Evolutionary conservation across 495 filamentous ascomycete species (phyloP).

Genomic region (Neurospora pannonica): DNA sequence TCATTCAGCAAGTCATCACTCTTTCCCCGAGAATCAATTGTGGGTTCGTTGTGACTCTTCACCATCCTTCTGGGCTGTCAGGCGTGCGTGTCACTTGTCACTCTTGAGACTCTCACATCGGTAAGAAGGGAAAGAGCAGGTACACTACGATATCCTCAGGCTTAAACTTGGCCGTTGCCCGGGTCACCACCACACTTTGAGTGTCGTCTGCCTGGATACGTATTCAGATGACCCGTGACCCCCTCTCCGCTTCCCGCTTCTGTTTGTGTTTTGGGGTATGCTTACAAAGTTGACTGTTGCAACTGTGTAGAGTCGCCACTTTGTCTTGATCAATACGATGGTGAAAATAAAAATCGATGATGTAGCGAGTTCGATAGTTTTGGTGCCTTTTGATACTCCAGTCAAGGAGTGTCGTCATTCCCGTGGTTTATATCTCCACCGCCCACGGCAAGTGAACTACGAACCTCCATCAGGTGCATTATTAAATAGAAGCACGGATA

Average conservation of each 20-base stretch:
- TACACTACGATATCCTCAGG: not conserved
- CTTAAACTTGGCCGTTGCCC: not conserved
- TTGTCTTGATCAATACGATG: not conserved
- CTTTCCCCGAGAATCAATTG: not conserved
- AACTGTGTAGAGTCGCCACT: not conserved
- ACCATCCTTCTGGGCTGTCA: not conserved
- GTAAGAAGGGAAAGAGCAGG: not conserved
- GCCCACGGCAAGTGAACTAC: not conserved
- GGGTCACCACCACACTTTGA: not conserved
- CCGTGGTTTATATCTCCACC: not conserved
- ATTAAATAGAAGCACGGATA: not conserved
- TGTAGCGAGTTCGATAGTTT: not conserved
- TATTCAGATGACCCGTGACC: not conserved
- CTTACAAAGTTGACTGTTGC: not conserved
- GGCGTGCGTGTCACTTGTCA: not conserved
- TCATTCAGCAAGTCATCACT: constrained; percentile 1
- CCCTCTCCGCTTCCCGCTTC: not conserved
- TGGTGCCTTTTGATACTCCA: not conserved
- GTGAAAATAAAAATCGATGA: not conserved
- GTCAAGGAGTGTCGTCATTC: not conserved
- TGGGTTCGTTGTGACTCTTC: constrained; percentile 10
- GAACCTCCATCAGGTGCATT: not conserved
- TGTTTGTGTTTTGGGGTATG: not conserved
- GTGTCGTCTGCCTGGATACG: not conserved
- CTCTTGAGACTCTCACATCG: not conserved